A percentile compares a stretch with the other conserved stretches of the same genome.
Conservation (phyloP, 2,329 filamentous ascomycete genomes). For the Fusarium armeniacum region DNA sequence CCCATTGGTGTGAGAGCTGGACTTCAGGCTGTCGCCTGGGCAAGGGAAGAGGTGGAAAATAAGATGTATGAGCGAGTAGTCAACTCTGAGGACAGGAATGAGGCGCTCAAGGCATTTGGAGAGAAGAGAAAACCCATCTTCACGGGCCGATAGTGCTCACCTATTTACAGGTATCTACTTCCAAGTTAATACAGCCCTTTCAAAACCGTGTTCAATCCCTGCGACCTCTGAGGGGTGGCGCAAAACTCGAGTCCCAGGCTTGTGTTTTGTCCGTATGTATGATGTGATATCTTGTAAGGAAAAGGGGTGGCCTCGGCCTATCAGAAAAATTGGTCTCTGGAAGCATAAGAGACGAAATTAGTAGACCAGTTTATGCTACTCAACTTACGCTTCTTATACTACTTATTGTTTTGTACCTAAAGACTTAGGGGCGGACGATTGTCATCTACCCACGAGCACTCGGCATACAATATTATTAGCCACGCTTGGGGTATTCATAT, state of each 20-base stretch:
- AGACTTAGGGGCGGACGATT: not conserved
- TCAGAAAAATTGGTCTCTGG: too few species aligned
- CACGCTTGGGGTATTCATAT: not conserved
- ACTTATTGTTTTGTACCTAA: not conserved
- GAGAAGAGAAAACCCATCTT: conserved; percentile 74
- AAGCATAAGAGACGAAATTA: too few species aligned
- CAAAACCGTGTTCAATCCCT: not conserved
- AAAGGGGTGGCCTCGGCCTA: too few species aligned
- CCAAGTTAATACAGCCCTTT: not conserved
- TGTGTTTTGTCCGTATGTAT: not conserved
- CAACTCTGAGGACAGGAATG: conserved; percentile 85
- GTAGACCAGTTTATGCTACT: too few species aligned
- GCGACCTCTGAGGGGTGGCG: not conserved
- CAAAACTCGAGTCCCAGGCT: not conserved
- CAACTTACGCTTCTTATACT: not conserved
- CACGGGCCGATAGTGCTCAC: conserved; percentile 61
- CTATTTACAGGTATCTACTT: not conserved
- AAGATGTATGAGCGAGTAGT: conserved; percentile 88
- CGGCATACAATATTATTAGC: not conserved
- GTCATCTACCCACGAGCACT: not conserved
- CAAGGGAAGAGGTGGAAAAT: conserved; percentile 85
- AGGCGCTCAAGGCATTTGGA: conserved; percentile 87
- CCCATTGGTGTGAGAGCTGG: conserved; percentile 86
- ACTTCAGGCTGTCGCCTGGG: conserved; percentile 80
- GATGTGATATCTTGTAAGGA: too few species aligned